These are phyloP conservation scores for Cyathus pygmaeus DNA, from an alignment of 1,284 basidiomycete genomes.

Conservation along the genomic window DNA sequence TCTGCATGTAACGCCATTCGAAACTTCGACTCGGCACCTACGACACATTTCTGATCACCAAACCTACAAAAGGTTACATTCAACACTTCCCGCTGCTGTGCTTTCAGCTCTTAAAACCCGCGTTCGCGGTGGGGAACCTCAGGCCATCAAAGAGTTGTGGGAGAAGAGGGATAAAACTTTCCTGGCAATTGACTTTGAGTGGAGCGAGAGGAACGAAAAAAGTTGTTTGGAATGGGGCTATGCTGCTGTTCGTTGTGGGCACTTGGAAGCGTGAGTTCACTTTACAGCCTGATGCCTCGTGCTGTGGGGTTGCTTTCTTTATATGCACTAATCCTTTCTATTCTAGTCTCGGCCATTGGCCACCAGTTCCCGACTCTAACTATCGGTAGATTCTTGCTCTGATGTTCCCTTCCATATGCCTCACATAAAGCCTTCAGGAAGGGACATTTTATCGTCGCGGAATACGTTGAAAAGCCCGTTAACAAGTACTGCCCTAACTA, in stretches of 20 bases:
- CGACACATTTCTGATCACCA: constrained; percentile 76
- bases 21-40: constrained; percentile 72
- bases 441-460: constrained; percentile 82
- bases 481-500: constrained; percentile 70
- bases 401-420: background rate
- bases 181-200: constrained; percentile 80
- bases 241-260: constrained; percentile 79
- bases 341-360: constrained; percentile 77
- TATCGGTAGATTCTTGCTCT: constrained; percentile 65
- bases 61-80: constrained; percentile 78
- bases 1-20: constrained; percentile 70
- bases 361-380: constrained; percentile 81
- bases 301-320: background rate
- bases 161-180: constrained; percentile 76
- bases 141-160: constrained; percentile 77
- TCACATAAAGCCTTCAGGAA: constrained; percentile 55
- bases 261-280: constrained; percentile 73
- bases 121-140: constrained; percentile 75
- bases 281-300: background rate
- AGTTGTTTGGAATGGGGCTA: constrained; percentile 83
- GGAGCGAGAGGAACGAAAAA: constrained; percentile 79
- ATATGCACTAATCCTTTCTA: constrained; percentile 4
- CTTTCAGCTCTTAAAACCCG: constrained; percentile 76
- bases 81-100: constrained; percentile 77
- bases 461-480: constrained; percentile 77